phyloP scores from a whole-genome alignment of 768 basidiomycete genomes.

The Candolleomyces efflorescens region DNA sequence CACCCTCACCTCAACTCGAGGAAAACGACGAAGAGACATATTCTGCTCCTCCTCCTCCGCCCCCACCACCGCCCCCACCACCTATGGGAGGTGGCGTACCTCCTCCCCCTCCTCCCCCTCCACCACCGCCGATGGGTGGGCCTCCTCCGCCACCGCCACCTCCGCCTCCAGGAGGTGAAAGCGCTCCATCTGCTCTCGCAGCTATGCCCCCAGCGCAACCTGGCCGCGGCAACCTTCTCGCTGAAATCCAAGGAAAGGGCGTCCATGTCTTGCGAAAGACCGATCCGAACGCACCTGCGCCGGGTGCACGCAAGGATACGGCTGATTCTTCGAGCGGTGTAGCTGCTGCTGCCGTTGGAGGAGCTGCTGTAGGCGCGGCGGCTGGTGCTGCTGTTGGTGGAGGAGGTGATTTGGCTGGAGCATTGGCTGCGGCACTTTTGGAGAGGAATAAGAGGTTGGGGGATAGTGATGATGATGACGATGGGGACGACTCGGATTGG shows the following conservation, averaged over 20 bases:
- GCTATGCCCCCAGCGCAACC: conserved; percentile 49
- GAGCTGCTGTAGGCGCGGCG: conserved; percentile 27
- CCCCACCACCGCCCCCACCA: conserved; percentile 28
- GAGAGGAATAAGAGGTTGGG: conserved; percentile 85
- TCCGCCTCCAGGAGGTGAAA: conserved; percentile 40
- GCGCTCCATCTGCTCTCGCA: conserved; percentile 21
- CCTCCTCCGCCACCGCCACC: conserved; percentile 41
- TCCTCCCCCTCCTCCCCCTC: conserved; percentile 43
- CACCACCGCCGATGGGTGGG: conserved; percentile 25
- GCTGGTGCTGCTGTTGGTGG: conserved; percentile 35
- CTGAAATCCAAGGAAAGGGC: conserved; percentile 80
- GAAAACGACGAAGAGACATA: no score
- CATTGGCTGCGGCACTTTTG: conserved; percentile 78
- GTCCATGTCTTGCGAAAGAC: conserved; percentile 66
- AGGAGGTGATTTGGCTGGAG: conserved; percentile 75
- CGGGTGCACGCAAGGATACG: conserved; percentile 28
- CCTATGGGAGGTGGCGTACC: conserved; percentile 22
- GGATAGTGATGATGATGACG: conserved; percentile 80
- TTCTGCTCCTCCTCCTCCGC: no score
- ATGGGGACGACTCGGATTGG: conserved; percentile 47
- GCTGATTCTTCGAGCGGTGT: conserved; percentile 29
- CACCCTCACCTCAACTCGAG: no score
- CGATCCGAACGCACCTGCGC: conserved; percentile 33
- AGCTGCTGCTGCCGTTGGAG: conserved; percentile 31
- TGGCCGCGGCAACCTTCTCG: conserved; percentile 64